Evolutionary conservation across 306 rosid species (phyloP).

Genomic region (Castanea mollissima): DNA sequence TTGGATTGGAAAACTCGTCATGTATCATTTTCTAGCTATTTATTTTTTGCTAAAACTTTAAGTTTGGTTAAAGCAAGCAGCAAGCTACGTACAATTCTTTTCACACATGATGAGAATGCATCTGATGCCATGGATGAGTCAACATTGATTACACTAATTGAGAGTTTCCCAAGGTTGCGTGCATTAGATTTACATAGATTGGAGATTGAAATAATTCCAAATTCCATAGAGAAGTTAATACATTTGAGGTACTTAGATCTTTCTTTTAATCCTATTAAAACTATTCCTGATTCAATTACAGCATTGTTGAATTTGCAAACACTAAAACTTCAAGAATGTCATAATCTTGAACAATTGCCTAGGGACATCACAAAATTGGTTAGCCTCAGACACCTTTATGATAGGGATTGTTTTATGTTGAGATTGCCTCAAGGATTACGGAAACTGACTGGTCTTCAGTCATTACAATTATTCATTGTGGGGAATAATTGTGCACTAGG

Average conservation of each 20-base stretch:
- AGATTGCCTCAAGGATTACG: conserved; percentile 20
- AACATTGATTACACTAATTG: background rate
- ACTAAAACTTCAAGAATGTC: background rate
- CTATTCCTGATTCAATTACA: conserved; percentile 16
- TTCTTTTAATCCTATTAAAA: background rate
- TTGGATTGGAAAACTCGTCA: background rate
- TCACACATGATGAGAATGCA: no score
- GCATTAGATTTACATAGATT: conserved; percentile 4
- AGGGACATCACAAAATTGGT: conserved; percentile 6
- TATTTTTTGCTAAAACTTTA: background rate
- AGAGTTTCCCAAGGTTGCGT: conserved; percentile 7
- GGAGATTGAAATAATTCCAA: background rate
- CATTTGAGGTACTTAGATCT: conserved; percentile 34
- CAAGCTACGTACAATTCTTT: conserved; percentile 12
- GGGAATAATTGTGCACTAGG: background rate
- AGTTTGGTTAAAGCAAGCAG: background rate
- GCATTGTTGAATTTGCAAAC: conserved; percentile 27
- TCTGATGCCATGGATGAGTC: background rate
- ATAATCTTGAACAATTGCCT: conserved; percentile 15
- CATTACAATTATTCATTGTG: conserved; percentile 2
- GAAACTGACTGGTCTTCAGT: conserved; percentile 18
- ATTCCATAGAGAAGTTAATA: conserved; percentile 12
- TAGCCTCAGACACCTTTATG: conserved; percentile 27
- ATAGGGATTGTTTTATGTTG: conserved; percentile 1
- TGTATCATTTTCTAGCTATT: background rate